Evolutionary conservation across 768 basidiomycete genomes (phyloP).

Genomic region (Crassisporium funariophilum): DNA sequence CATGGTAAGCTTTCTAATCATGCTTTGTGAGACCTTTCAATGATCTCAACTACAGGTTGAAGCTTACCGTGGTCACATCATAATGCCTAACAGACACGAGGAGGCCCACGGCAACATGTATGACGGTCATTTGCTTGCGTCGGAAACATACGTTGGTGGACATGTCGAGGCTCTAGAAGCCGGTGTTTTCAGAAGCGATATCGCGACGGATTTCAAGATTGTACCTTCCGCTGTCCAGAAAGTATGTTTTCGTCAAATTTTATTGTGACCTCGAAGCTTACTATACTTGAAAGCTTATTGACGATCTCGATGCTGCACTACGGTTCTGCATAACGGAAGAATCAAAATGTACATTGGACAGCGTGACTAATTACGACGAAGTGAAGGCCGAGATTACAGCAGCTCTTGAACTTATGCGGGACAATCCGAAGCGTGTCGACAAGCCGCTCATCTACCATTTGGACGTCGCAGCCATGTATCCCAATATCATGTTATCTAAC

Average conservation of each 20-base stretch:
- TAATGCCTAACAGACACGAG: conserved; percentile 98
- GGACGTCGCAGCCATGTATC: conserved; percentile 99
- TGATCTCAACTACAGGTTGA: conserved; percentile 68
- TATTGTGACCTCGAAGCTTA: background rate
- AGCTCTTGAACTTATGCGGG: conserved; percentile 86
- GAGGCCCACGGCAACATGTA: conserved; percentile 91
- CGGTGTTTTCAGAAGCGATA: conserved; percentile 97
- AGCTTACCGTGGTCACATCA: conserved; percentile 87
- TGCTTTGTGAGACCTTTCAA: conserved; percentile 1
- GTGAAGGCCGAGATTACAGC: conserved; percentile 78
- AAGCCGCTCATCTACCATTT: conserved; percentile 97
- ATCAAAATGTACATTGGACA: conserved; percentile 72
- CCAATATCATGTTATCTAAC: conserved; percentile 99
- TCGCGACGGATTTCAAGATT: conserved; percentile 92
- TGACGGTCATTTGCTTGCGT: conserved; percentile 94
- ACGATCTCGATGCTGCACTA: conserved; percentile 91
- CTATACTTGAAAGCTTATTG: conserved; percentile 66
- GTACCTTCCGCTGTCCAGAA: conserved; percentile 84
- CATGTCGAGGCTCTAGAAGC: conserved; percentile 99
- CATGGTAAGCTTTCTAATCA: conserved; percentile 65
- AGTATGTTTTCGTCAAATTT: conserved; percentile 44
- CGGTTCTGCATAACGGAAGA: conserved; percentile 89
- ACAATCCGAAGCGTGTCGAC: conserved; percentile 86
- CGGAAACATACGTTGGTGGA: conserved; percentile 98
- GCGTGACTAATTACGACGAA: conserved; percentile 94